These are phyloP conservation scores for Tetrahymena malaccensis DNA, from an alignment of 73 alveolate genomes.

Conservation along the genomic window DNA sequence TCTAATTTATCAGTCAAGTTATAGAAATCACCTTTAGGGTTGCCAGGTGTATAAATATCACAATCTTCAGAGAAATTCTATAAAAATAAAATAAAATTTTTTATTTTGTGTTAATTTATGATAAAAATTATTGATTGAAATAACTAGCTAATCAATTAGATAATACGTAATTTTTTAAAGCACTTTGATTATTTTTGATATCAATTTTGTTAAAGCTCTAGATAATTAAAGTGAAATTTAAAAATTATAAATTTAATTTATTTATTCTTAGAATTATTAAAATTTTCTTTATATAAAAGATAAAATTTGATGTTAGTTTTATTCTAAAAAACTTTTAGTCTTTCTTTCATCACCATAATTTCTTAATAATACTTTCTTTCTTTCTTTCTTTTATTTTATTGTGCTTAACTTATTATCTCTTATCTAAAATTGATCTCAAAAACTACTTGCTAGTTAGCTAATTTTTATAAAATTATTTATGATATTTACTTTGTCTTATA, in stretches of 20 bases:
- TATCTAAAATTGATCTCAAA: too few relatives aligned
- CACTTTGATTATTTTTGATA: not conserved
- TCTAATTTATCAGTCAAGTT: slow-evolving; percentile 62
- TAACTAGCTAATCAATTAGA: not conserved
- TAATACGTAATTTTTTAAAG: not conserved
- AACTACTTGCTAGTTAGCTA: not conserved
- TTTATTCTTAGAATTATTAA: not conserved
- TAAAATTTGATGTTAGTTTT: not conserved
- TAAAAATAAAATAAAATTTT: not conserved
- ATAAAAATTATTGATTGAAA: not conserved
- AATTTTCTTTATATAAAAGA: not conserved
- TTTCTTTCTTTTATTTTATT: too few relatives aligned
- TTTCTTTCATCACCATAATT: not conserved
- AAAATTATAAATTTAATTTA: too few relatives aligned
- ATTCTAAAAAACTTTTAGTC: not conserved
- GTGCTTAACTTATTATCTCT: too few relatives aligned
- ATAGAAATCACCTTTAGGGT: slow-evolving; percentile 47
- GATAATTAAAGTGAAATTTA: not conserved
- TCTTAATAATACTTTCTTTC: too few relatives aligned
- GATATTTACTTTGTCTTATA: slow-evolving; percentile 13
- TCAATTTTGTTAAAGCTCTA: not conserved
- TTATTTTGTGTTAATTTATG: not conserved
- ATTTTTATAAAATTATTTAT: too few relatives aligned
- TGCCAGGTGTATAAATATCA: slow-evolving; percentile 68
- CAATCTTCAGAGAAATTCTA: slow-evolving; percentile 72